Base-by-base conservation (phyloP, 2,329 filamentous ascomycete genomes). In the Chaetomium sp. region DNA sequence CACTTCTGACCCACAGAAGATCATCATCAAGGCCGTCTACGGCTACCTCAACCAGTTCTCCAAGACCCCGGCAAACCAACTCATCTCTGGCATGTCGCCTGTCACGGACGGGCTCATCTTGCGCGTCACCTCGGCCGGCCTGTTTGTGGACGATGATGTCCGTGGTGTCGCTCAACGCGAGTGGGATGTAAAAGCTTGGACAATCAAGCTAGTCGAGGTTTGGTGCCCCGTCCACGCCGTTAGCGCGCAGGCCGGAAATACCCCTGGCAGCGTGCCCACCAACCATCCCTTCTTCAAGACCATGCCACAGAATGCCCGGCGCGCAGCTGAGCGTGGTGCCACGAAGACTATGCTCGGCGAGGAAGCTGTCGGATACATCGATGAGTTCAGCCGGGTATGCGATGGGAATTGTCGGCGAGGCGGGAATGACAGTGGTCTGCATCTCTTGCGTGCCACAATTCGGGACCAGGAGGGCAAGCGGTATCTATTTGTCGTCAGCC, bases 141-240 rank as follows among this genome's bases (percentile, higher is more conserved):
- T 97, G 53, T 97, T 97, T 73, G 94, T 99, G 67, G 94, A 99
- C 69, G 94, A 99, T 70, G 94, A 97, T 70, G 82, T 96, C 52
- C 85, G 91, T 45, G 85, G 85, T 59, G 89, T 96, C 12, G 86
- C 89, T n/a, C 91, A 97, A 72, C 85, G 94, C 57, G 94, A 99
- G 74, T 99, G 94, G 94, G 94, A 99, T 70, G 85, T 97, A 68
- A 97, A 97, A 72, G 91, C 92, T 33, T 97, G 94, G 94, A 96
- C 91, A 44, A 81, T 99, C 73, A 96, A 95, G 74, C 76, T 87
- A 62, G 84, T 95, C 71, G 94, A 97, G 80, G 86, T 94, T 76
- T 89, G 87, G 83, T 91, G 86, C 69, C 82, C 84, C 67, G 79
- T 81, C 66, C 81, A 86, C 70, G 82, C 74, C 70, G 74, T 81